A percentile compares a stretch with the other conserved stretches of the same genome.
Conservation (phyloP, 2,329 filamentous ascomycete genomes). For the Ascochyta rabiei region DNA sequence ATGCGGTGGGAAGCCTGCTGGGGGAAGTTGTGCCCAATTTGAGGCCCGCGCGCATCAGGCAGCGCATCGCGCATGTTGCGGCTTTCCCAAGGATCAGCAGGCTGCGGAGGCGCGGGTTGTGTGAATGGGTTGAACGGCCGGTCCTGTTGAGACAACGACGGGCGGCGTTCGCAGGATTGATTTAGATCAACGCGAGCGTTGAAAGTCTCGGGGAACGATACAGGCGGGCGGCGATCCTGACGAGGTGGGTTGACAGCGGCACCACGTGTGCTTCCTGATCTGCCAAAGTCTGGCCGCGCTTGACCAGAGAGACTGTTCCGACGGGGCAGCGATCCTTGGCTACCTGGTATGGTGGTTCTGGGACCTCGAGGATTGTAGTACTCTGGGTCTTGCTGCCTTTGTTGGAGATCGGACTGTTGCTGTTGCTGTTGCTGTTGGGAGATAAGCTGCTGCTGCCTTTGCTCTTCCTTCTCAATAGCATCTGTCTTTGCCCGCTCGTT, state of each 20-base stretch:
- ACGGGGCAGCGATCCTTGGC: background rate
- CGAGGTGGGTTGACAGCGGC: background rate
- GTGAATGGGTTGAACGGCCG: slow-evolving; percentile 23
- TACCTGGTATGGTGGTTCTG: slow-evolving; percentile 14
- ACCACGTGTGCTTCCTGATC: background rate
- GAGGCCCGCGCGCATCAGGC: slow-evolving; percentile 18
- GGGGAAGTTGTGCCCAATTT: slow-evolving; percentile 12
- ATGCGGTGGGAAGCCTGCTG: slow-evolving; percentile 28
- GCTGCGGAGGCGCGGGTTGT: background rate
- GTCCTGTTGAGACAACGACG: background rate
- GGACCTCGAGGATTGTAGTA: slow-evolving; percentile 36
- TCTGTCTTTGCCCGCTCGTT: slow-evolving; percentile 31
- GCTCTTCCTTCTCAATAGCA: slow-evolving; percentile 34
- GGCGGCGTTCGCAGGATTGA: slow-evolving; percentile 1
- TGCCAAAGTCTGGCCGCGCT: background rate
- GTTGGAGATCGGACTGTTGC: slow-evolving; percentile 18
- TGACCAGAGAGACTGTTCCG: slow-evolving; percentile 1
- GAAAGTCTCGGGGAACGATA: background rate
- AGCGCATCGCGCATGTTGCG: slow-evolving; percentile 28
- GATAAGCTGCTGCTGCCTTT: slow-evolving; percentile 15
- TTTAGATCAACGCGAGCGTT: background rate
- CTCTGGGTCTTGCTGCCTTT: slow-evolving; percentile 29
- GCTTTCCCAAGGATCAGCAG: slow-evolving; percentile 33
- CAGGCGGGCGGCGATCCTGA: background rate
- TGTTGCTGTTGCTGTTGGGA: slow-evolving; percentile 2